Base-by-base conservation (phyloP, 2,329 filamentous ascomycete species). In the Phaeosphaeria sp. region DNA sequence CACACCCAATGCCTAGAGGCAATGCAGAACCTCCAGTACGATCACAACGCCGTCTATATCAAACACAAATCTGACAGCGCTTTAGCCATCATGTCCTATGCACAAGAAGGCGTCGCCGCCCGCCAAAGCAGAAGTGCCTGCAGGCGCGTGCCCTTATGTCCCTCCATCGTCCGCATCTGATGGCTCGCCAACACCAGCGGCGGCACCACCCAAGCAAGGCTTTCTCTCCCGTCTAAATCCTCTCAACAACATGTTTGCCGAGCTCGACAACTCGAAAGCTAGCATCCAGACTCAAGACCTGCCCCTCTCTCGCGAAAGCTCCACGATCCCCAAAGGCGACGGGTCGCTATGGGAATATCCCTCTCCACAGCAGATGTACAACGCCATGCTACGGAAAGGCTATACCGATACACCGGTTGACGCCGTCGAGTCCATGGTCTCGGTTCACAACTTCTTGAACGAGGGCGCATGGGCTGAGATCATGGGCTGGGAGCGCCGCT, bases 341-440 rank as follows among this genome's bases (percentile, higher is more conserved):
- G 80, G 79, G 58, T 85, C 87, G 48, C 96, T 91, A 71, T 99
- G 95, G 95, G 95, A 98, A 78, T 99, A 99, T 75, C 95, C 95
- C 0, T 97, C 93, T 0, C 94, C 95, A 0, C 95, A 99, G 81
- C 95, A 99, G 79, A 99, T 99, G 95, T 99, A 98, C 84, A 98
- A 99, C 73, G 95, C 95, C 7, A 90, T 99, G 80, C 82, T 98
- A 60, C 90, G 95, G 63, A 99, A 99, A 79, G 95, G 95, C 57
- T 95, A 97, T 79, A 93, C 90, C 0, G 93, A 98, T 75, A 98
- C 95, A 0, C 93, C 96, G 55, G 87, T 92, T 54, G 95, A 94
- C 20, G 93, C 93, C 3, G 93, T 99, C 15, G 93, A 97, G 79
- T 89, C 90, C 72, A 99, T 99, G 95, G 95, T 99, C 6, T 90